Percentiles rank a stretch among this genome's conserved stretches.
Conservation (phyloP, 2,329 filamentous ascomycete genomes). For the Monilinia laxa region DNA sequence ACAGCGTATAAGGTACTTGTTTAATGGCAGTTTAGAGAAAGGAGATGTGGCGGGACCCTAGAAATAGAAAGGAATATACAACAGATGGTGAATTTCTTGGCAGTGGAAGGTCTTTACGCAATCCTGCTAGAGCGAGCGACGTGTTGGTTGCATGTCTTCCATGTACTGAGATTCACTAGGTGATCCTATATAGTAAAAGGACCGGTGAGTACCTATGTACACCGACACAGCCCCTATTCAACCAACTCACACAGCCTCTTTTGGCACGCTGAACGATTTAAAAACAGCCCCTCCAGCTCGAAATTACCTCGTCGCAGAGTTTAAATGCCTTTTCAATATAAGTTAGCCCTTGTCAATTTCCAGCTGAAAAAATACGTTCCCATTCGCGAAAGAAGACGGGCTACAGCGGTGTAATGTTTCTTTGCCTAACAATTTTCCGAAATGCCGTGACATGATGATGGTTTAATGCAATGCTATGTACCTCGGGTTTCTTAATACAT, state of each 20-base stretch:
- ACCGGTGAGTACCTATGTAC: background rate
- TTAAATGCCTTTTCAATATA: background rate
- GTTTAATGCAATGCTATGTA: background rate
- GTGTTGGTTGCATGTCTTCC: conserved; percentile 2
- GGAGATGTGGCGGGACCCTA: background rate
- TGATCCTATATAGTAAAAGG: conserved; percentile 17
- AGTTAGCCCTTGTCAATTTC: background rate
- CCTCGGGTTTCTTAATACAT: background rate
- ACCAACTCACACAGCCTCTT: background rate
- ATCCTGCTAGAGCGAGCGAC: background rate
- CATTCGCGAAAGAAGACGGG: background rate
- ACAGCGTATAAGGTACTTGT: background rate
- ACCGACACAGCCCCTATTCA: background rate
- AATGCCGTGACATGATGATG: background rate
- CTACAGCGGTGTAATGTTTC: background rate
- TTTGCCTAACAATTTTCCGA: background rate
- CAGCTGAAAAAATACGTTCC: conserved; percentile 1
- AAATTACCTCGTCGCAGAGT: background rate
- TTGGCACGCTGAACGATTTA: background rate
- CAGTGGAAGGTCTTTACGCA: background rate
- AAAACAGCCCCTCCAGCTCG: background rate
- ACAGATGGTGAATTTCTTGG: background rate
- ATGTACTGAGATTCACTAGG: conserved; percentile 6
- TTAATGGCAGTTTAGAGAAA: background rate
- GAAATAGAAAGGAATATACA: background rate